Evolutionary conservation across 106 monocot species (phyloP).

Genomic region (Xerophyta viscosa): DNA sequence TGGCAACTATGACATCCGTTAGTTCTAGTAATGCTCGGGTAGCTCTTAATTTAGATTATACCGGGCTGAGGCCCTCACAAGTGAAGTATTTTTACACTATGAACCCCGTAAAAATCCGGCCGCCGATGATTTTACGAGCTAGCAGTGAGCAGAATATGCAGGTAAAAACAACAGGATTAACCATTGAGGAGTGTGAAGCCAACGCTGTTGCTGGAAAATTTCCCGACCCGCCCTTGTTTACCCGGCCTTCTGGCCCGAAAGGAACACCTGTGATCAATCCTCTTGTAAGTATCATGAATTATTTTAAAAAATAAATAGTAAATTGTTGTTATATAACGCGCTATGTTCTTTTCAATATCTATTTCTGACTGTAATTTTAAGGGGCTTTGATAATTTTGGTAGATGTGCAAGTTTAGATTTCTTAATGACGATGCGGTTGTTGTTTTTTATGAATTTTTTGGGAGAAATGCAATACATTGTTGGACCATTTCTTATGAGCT

Average conservation of each 20-base stretch:
- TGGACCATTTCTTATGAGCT: too few species aligned
- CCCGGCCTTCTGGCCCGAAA: constrained; percentile 37
- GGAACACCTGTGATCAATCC: constrained; percentile 75
- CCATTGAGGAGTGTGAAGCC: constrained; percentile 90
- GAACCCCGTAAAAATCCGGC: background rate
- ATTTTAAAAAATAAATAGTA: too few species aligned
- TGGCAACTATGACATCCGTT: constrained; percentile 53
- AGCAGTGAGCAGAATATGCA: constrained; percentile 29
- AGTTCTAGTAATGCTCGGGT: constrained; percentile 26
- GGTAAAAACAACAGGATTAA: constrained; percentile 36
- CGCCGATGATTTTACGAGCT: constrained; percentile 23
- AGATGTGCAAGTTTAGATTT: too few species aligned
- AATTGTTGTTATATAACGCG: too few species aligned
- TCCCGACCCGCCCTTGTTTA: constrained; percentile 50
- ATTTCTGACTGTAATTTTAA: too few species aligned
- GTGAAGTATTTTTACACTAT: background rate
- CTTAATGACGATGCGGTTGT: too few species aligned
- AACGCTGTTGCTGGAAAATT: constrained; percentile 83
- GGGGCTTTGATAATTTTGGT: too few species aligned
- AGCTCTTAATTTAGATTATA: constrained; percentile 16
- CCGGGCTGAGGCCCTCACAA: constrained; percentile 22
- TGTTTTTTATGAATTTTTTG: too few species aligned
- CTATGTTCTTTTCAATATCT: too few species aligned
- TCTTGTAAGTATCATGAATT: constrained; percentile 27
- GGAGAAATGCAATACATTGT: too few species aligned